phyloP scores from a whole-genome alignment of 2,329 filamentous ascomycete species.

The Thielaviopsis cerberus region DNA sequence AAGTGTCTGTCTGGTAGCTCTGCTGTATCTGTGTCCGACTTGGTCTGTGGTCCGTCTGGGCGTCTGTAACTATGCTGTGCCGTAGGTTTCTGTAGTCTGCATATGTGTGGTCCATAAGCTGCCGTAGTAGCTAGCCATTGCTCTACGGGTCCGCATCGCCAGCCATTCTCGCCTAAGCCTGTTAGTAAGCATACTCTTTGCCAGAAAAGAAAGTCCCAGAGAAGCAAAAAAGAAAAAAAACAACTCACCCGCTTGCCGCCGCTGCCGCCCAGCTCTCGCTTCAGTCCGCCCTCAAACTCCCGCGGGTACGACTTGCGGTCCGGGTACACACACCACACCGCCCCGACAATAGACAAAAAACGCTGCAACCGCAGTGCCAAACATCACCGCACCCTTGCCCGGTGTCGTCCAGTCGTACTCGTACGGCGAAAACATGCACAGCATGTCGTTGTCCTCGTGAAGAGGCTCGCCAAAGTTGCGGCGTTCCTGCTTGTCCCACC shows the following conservation, averaged over 20 bases:
- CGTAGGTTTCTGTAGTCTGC: too few relatives aligned
- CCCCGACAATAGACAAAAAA: conserved; percentile 47
- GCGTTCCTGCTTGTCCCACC: conserved; percentile 96
- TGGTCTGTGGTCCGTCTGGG: too few relatives aligned
- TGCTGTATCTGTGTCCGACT: too few relatives aligned
- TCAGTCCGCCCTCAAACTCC: conserved; percentile 51
- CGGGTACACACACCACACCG: conserved; percentile 51
- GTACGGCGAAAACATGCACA: conserved; percentile 76
- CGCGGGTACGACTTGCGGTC: conserved; percentile 51
- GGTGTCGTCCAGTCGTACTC: conserved; percentile 71
- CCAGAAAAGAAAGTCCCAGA: neutral
- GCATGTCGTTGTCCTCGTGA: conserved; percentile 87
- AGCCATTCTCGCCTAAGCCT: conserved; percentile 30
- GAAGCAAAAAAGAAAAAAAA: neutral
- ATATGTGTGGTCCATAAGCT: neutral
- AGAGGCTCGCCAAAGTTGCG: conserved; percentile 92
- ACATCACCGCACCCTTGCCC: conserved; percentile 48
- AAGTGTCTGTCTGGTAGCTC: too few relatives aligned
- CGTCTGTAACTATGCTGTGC: too few relatives aligned
- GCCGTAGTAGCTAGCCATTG: too few relatives aligned
- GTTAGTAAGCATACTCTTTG: conserved; percentile 12
- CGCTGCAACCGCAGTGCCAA: conserved; percentile 46
- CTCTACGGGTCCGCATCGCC: conserved; percentile 35
- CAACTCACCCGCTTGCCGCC: conserved; percentile 45
- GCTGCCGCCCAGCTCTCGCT: conserved; percentile 55